Base-by-base conservation (phyloP, 2,329 filamentous ascomycete genomes). In the Ceratocystis ficicola region DNA sequence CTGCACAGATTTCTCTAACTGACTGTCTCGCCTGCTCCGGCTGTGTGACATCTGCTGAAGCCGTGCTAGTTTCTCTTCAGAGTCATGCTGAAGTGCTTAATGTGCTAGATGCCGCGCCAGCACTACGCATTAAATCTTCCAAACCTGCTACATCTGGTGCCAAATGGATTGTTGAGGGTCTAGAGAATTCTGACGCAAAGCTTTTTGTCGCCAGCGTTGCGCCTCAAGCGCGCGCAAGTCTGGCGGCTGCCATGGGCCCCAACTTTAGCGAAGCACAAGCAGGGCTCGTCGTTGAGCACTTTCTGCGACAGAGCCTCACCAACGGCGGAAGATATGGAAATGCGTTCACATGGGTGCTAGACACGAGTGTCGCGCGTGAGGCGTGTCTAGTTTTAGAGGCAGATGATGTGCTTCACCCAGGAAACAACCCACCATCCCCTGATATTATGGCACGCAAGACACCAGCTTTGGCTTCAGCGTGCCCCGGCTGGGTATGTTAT, bases 401-500 rank as follows among this genome's bases (percentile, higher is more conserved):
- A 1, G 84, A 90, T 46, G 89, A 94, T 73, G 85, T 88, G 7
- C 76, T 84, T 22, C 74, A 70, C 55, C 69, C 69, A 7, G 44
- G 67, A 10, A 62, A 66, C 7, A 22, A 30, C 2, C 17, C 64
- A 5, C 10, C 8, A 4, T 28, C 66, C 1, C 8, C 48, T 25
- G 8, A 12, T 10, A 57, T 48, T 6, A 57, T 72, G 25, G 78
- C 63, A 12, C 50, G 17, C 15, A 78, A 66, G 41, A 65, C 62
- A 65, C 89, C 90, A 0, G 85, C 93, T 36, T 81, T 99, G 55
- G 90, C 92, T 7, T 92, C 92, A 2, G 90, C 90, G 22, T 99
- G 94, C 74, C 94, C 94, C 0, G 94, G 94, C 6, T 99, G 95
- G 92, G 93, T 99, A 66, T 99, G 94, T 77, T 99, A 99, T 73